Evolutionary conservation across 148 eudicot species (phyloP).

Genomic region (Chenopodium suecicum): DNA sequence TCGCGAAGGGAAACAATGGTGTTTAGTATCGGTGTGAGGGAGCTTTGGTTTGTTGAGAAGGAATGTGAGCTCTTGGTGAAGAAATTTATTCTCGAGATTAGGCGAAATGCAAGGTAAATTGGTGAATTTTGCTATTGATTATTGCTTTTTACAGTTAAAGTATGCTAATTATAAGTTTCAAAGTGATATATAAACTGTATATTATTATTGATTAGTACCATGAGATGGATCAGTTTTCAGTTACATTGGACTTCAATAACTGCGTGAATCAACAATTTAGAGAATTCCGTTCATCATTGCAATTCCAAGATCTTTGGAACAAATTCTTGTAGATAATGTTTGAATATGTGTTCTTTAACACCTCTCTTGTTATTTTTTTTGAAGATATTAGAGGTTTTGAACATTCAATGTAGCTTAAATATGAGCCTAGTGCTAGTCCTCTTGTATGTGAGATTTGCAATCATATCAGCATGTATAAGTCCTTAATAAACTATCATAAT

Average conservation of each 20-base stretch:
- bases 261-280: not conserved
- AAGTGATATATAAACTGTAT: not conserved
- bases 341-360: not conserved
- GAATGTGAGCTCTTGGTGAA: constrained; percentile 67
- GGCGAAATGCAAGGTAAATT: constrained; percentile 36
- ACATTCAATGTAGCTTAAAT: not conserved
- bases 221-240: not conserved
- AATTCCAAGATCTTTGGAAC: not conserved
- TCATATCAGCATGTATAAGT: not conserved
- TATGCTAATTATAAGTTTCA: not conserved
- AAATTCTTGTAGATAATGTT: not conserved
- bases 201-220: not conserved
- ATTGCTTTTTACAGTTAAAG: not conserved
- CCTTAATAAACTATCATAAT: not conserved
- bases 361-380: not conserved
- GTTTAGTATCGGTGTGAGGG: constrained; percentile 72
- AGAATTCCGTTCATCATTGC: not conserved
- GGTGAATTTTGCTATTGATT: constrained; percentile 3
- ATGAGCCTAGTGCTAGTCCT: not conserved
- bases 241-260: not conserved
- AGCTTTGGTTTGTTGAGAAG: constrained; percentile 62
- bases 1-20: constrained; percentile 52
- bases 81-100: constrained; percentile 44
- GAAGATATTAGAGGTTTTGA: not conserved
- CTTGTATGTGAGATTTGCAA: not conserved